These are phyloP conservation scores for Boletus huronensis DNA, from an alignment of 768 basidiomycete genomes.

Conservation along the genomic window DNA sequence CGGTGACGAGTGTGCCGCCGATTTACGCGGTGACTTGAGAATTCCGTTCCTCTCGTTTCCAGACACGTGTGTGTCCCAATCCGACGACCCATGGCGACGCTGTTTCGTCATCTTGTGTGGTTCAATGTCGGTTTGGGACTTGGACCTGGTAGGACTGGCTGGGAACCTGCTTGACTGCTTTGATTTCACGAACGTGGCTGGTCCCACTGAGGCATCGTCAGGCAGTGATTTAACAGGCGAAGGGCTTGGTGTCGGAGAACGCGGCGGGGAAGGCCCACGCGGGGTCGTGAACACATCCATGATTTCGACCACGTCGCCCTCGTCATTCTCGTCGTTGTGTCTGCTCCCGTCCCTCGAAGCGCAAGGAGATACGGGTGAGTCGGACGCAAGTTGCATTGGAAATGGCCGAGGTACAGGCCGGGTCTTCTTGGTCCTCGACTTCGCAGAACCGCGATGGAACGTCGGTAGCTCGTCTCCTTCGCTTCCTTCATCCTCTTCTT, in stretches of 20 bases:
- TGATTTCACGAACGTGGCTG: background rate
- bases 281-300: conserved; percentile 25
- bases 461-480: conserved; percentile 17
- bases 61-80: background rate
- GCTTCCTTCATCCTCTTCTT: conserved; percentile 9
- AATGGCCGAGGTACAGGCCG: conserved; percentile 22
- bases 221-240: background rate
- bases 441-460: conserved; percentile 15
- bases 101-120: background rate
- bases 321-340: background rate
- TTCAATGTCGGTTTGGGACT: background rate
- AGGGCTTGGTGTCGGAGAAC: conserved; percentile 21
- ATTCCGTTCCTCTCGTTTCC: conserved; percentile 1
- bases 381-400: conserved; percentile 22
- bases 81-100: background rate
- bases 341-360: background rate
- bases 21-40: conserved; percentile 27
- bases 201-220: background rate
- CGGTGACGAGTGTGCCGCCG: conserved; percentile 23
- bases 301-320: conserved; percentile 4
- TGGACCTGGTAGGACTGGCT: conserved; percentile 8
- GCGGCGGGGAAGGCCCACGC: conserved; percentile 17
- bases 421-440: background rate
- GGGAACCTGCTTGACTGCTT: conserved; percentile 4
- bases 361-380: background rate